Base-by-base conservation (phyloP, 2,329 filamentous ascomycete species). In the Aspergillus latus region DNA sequence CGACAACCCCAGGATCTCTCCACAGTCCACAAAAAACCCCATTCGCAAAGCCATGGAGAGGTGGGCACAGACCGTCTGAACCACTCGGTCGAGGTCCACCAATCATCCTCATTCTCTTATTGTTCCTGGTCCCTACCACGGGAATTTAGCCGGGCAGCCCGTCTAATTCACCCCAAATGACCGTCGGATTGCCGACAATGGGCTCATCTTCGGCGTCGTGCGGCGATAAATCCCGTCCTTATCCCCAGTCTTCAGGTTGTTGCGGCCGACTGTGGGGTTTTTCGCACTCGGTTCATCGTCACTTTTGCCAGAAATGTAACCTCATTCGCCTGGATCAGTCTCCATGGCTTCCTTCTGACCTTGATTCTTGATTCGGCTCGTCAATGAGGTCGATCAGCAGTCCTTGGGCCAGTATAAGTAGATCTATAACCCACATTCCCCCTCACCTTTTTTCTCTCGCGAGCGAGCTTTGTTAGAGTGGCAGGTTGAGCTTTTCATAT, bases 261-360 rank as follows among this genome's bases (percentile, higher is more conserved):
- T n/a, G 30, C 40, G 34, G 6, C 42, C 37, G 30, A 45, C 16
- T 46, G 47, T 55, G 42, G 54, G 36, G 42, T 52, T 29, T 32
- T 21, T 55, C 28, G n/a, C 44, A 48, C 13, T 28, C 36, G 43
- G 37, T 39, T 48, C 16, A 48, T n/a, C n/a, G 32, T 53, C 40
- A 46, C 28, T 55, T 53, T 60, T 21, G 21, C 60, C 40, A 60
- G 60, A 59, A 39, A 61, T 62, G 62, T 64, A 64, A 61, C 63
- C 60, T 59, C 49, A 64, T 64, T 57, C 30, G 60, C 40, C 32
- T 11, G 11, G 32, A 34, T 28, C 40, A 21, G 39, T 45, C 42
- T 16, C 36, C 52, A 42, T 50, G 42, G 16, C 42, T 43, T 21
- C 29, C 48, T 21, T 21, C 47, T 32, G 21, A 29, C 47, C 21